Percentiles rank a stretch among this genome's conserved stretches.
Evolutionary conservation across 345 rosid genomes (phyloP).

Genomic region (Moricandia arvensis): DNA sequence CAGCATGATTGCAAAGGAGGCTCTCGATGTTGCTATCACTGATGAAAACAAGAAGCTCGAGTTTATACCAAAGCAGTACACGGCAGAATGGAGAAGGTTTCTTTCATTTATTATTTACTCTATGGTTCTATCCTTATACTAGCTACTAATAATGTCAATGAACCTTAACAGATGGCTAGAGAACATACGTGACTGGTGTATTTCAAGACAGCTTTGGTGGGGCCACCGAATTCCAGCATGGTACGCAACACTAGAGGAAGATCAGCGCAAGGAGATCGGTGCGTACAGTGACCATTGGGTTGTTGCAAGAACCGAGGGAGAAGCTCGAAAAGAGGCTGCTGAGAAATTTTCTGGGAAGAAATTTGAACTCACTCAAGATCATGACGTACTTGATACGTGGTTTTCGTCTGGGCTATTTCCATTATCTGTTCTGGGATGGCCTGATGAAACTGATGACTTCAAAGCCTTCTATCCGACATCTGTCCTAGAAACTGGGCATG

Average conservation of each 20-base stretch:
- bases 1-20: constrained; percentile 64
- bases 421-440: constrained; percentile 88
- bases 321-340: constrained; percentile 61
- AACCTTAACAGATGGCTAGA: constrained; percentile 84
- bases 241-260: constrained; percentile 80
- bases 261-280: constrained; percentile 59
- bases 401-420: constrained; percentile 95
- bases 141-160: constrained; percentile 21
- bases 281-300: constrained; percentile 69
- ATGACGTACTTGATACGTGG: constrained; percentile 98
- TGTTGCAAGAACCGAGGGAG: constrained; percentile 72
- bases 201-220: constrained; percentile 99
- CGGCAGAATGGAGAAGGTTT: constrained; percentile 95
- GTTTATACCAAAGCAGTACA: constrained; percentile 82
- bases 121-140: not conserved
- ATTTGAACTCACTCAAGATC: constrained; percentile 74
- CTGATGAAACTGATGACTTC: constrained; percentile 83
- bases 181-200: constrained; percentile 92
- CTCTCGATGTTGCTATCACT: constrained; percentile 71
- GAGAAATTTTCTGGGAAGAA: constrained; percentile 66
- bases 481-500: constrained; percentile 95
- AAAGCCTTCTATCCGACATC: constrained; percentile 90
- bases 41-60: constrained; percentile 65
- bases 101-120: constrained; percentile 22
- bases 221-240: constrained; percentile 95